Evolutionary conservation across 192 early-diverging fungal genomes (phyloP), one percentile per base, ranked within the genome.

Genomic region (Coemansia sp.): DNA sequence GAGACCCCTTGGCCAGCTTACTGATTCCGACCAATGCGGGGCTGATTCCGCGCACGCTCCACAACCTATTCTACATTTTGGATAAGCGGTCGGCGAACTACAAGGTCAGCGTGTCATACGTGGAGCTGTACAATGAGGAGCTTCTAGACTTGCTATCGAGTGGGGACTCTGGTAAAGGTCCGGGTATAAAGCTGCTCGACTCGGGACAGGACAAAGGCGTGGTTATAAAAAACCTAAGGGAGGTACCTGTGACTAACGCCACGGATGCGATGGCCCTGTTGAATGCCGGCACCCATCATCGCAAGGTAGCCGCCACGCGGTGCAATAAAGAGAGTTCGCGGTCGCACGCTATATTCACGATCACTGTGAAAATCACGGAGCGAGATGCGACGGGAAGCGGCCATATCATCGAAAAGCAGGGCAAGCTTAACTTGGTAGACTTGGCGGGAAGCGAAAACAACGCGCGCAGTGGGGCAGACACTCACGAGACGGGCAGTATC

Each of bases 91-190:
- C 86, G 8, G 78, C 88, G 0, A 95, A 99, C 44, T 96, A 89
- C 71, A 88, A 91, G 12, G 95, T 96, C 5, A 86, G 87, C 29
- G 89, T 99, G 12, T 97, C 96, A 44, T 95, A 89, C 63, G 75
- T 97, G 15, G 97, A 99, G 80, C 78, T 99, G 12, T 99, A 98
- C 84, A 99, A 99, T 73, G 96, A 99, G 78, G 92, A 97, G 55
- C 78, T 97, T 38, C 88, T 91, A n/a, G 97, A 99, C 79, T 80
- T 99, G 18, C 72, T 99, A 1, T 63, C 61, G 6, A 63, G 40
- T 13, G 61, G 22, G 20, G 16, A 24, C 36, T 6, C 10, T 12
- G 61, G 38, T 5, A 24, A 63, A 15, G 71, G 80, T 11, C 87
- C 80, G 11, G 87, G 90, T 55, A 69, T 81, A 3, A 88, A 89